phyloP scores from a whole-genome alignment of 495 filamentous ascomycete species.

The Penicillium lagena region DNA sequence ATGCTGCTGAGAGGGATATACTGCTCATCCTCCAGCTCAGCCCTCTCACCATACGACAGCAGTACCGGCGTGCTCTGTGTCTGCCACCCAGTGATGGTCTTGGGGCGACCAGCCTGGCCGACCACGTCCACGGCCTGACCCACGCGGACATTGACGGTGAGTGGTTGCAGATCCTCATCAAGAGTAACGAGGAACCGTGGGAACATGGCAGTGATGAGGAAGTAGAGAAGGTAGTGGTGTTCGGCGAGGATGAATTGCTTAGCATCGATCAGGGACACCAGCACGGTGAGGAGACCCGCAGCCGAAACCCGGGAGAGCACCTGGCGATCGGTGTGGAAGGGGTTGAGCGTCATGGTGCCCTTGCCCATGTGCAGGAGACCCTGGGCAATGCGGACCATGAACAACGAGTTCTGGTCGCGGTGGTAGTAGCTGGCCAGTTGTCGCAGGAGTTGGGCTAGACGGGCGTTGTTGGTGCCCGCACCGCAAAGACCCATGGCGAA shows the following conservation, averaged over 20 bases:
- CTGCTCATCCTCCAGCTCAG: constrained; percentile 95
- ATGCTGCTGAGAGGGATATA: constrained; percentile 87
- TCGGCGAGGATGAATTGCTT: constrained; percentile 88
- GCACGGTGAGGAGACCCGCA: constrained; percentile 81
- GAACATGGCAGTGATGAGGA: constrained; percentile 94
- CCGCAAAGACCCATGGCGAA: constrained; percentile 98
- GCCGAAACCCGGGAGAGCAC: constrained; percentile 88
- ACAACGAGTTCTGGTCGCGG: constrained; percentile 87
- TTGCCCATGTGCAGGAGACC: constrained; percentile 99
- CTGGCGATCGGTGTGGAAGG: constrained; percentile 97
- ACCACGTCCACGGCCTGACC: constrained; percentile 98
- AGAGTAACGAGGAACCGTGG: constrained; percentile 93
- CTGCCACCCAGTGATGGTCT: constrained; percentile 99
- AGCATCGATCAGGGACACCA: constrained; percentile 88
- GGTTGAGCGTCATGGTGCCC: constrained; percentile 88
- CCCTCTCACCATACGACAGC: constrained; percentile 85
- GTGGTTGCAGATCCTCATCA: constrained; percentile 86
- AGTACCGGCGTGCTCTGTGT: constrained; percentile 97
- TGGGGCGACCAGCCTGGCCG: constrained; percentile 91
- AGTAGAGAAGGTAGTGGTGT: constrained; percentile 94
- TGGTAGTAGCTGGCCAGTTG: constrained; percentile 98
- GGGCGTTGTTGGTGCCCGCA: constrained; percentile 96
- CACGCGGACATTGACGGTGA: constrained; percentile 93
- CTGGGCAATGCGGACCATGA: constrained; percentile 99
- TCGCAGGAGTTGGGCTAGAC: constrained; percentile 86